Base-by-base conservation (phyloP, 2,329 filamentous ascomycete genomes). In the Nothophoma quercina region DNA sequence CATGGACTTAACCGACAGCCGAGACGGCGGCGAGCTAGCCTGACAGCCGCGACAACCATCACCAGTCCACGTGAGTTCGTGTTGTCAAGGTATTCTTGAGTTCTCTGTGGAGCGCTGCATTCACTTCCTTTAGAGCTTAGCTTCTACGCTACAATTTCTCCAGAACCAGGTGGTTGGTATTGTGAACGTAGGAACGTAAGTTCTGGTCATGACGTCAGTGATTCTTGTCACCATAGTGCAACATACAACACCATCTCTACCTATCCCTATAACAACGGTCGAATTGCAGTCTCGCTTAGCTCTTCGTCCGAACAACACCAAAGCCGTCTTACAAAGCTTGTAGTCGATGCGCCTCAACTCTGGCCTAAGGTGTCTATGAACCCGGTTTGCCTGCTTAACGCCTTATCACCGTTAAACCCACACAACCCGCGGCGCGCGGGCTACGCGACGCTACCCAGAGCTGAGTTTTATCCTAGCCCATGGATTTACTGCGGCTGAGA, bases 1-100 rank as follows among this genome's bases (percentile, higher is more conserved):
- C n/a, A n/a, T n/a, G n/a, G n/a, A n/a, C n/a, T n/a, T 55, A 51
- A 16, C 52, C 52, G 46, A 53, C 15, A 40, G 28, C 48, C 48
- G 48, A 45, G 12, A 26, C 40, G 33, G 23, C 34, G 38, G 28
- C 13, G 43, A 48, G 38, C 19, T n/a, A 26, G 18, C 26, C 36
- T 15, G 25, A 22, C 38, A 16, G 26, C 36, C 18, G 38, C 32
- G 29, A 42, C 29, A 4, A 16, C 19, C 22, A 30, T 26, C n/a
- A 22, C 13, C 13, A 13, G 3, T 4, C n/a, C 29, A 51, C 35
- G 12, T 35, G 28, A 39, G 28, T 10, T 22, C 13, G 3, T 6
- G 16, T 21, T 12, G 26, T 7, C 2, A 3, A 19, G 32, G 8
- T 21, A 10, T 21, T 15, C 21, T 23, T 23, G 3, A 13, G n/a